Percentiles rank a stretch among this genome's conserved stretches.
phyloP scores from a whole-genome alignment of 208 protist genomes.

The Wallacemonas sp. region DNA sequence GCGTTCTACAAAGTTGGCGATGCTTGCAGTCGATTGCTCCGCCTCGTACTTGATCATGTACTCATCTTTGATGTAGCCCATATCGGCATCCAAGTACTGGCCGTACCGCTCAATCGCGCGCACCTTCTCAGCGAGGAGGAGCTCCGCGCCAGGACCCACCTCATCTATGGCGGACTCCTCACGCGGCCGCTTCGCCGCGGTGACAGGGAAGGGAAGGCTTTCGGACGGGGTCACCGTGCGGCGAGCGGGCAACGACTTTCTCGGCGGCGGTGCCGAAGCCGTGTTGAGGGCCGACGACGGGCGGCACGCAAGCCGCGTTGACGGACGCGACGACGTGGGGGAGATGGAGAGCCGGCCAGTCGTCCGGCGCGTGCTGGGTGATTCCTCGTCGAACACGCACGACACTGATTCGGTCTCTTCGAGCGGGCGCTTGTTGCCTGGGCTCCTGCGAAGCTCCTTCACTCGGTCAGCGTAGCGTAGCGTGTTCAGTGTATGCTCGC shows the following conservation, averaged over 20 bases:
- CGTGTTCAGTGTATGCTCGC: conserved; percentile 82
- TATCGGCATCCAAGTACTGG: conserved; percentile 48
- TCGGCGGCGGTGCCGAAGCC: conserved; percentile 8
- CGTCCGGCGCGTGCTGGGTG: conserved; percentile 14
- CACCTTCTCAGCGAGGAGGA: conserved; percentile 26
- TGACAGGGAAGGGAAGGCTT: neutral
- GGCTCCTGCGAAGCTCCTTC: conserved; percentile 88
- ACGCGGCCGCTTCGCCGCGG: conserved; percentile 2
- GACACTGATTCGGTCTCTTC: conserved; percentile 28
- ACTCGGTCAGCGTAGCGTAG: conserved; percentile 83
- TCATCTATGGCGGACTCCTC: neutral
- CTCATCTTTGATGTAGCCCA: conserved; percentile 62
- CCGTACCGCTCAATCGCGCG: conserved; percentile 43
- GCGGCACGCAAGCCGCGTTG: conserved; percentile 12
- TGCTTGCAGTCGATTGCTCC: conserved; percentile 34
- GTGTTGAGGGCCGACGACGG: conserved; percentile 16
- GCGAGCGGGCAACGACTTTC: neutral
- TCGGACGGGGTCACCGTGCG: conserved; percentile 2
- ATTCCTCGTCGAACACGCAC: conserved; percentile 10
- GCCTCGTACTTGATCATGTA: conserved; percentile 63
- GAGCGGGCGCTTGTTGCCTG: conserved; percentile 24
- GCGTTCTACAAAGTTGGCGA: conserved; percentile 35
- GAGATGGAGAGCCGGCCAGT: conserved; percentile 25
- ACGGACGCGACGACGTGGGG: conserved; percentile 24
- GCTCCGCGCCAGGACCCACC: conserved; percentile 17